Conservation (phyloP, 1,284 basidiomycete genomes). For the Trametes sp. region DNA sequence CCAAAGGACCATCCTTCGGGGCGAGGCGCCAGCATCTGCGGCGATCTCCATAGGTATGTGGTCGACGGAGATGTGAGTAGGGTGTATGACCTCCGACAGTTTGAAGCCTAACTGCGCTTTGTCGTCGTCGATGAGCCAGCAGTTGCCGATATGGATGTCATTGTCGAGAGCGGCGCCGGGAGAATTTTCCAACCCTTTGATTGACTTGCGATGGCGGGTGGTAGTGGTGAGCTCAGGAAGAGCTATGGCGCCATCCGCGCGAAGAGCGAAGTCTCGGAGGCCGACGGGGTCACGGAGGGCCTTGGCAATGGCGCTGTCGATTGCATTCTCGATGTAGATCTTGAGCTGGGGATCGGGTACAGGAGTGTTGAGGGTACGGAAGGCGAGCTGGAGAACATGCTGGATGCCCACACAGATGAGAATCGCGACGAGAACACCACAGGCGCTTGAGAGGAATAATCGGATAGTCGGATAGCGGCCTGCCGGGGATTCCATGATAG, state of each 20-base stretch:
- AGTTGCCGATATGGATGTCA: conserved; percentile 2
- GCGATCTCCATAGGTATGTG: conserved; percentile 13
- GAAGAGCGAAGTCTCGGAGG: not conserved
- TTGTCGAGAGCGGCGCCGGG: not conserved
- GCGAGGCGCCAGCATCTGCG: not conserved
- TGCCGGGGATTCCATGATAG: too few relatives aligned
- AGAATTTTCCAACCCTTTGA: too few relatives aligned
- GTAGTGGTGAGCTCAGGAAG: not conserved
- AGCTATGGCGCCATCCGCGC: not conserved
- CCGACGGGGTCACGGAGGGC: not conserved
- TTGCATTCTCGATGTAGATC: not conserved
- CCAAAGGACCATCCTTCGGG: conserved; percentile 18
- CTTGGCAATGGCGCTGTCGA: not conserved
- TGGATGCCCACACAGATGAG: not conserved
- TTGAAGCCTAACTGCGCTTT: conserved; percentile 7
- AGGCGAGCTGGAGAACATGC: not conserved
- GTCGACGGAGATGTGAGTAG: conserved; percentile 15
- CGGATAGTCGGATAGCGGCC: too few relatives aligned
- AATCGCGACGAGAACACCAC: not conserved
- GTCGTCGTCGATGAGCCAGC: not conserved
- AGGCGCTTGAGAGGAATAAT: not conserved
- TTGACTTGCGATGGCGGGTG: not conserved
- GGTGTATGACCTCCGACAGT: conserved; percentile 4
- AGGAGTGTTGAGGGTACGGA: not conserved
- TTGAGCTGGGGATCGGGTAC: not conserved